Conservation (phyloP, 75 land plant genomes). For the Pseudotsuga menziesii region DNA sequence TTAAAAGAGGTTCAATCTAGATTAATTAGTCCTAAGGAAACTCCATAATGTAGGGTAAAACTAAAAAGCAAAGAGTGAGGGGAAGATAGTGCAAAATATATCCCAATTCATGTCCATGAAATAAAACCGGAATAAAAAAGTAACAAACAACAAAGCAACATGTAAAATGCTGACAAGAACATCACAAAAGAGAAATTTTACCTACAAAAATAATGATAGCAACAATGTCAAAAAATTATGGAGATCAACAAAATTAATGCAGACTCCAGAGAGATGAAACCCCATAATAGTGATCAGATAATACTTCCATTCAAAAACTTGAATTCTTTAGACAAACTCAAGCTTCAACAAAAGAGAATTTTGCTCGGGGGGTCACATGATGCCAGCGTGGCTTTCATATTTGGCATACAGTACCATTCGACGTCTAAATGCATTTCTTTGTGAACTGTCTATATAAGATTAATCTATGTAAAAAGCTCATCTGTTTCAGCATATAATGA, state of each 20-base stretch:
- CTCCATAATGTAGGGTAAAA: not conserved
- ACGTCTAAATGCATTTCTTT: constrained; percentile 7
- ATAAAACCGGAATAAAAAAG: not conserved
- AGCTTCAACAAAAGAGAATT: no score
- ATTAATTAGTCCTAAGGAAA: not conserved
- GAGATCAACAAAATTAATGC: not conserved
- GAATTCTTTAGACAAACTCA: not conserved
- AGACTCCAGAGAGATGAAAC: not conserved
- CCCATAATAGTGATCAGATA: not conserved
- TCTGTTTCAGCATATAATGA: no score
- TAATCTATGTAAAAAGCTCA: not conserved
- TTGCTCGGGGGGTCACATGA: no score
- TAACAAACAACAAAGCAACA: not conserved
- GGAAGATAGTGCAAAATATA: not conserved
- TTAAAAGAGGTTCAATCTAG: not conserved
- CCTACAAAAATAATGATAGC: not conserved
- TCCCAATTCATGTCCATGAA: not conserved
- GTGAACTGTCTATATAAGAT: not conserved
- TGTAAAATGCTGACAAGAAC: not conserved
- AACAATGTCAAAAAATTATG: not conserved
- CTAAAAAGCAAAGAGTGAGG: not conserved
- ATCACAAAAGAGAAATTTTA: not conserved
- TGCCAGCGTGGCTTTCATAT: no score
- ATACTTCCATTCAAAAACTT: not conserved
- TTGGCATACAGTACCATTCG: no score